Percentiles rank a stretch among this genome's conserved stretches.
Evolutionary conservation across 2,329 filamentous ascomycete genomes (phyloP).

Genomic region (Diaporthe sp.): DNA sequence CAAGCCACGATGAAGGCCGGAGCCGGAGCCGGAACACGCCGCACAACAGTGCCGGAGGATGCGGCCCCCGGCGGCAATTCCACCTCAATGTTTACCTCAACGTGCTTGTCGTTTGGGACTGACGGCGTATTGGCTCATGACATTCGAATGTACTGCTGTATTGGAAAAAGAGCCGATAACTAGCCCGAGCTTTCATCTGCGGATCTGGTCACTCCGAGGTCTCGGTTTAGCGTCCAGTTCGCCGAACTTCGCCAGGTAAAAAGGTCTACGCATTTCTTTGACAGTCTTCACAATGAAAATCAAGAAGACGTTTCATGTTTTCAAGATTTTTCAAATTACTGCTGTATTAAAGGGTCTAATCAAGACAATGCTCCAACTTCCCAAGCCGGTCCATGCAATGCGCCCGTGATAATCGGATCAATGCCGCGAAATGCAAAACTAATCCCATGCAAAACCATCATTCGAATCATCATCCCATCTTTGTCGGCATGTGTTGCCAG

Average conservation of each 20-base stretch:
- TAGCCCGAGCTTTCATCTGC: no score
- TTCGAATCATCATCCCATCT: neutral
- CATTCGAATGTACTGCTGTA: no score
- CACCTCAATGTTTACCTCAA: neutral
- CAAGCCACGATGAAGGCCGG: neutral
- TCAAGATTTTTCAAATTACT: neutral
- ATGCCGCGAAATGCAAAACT: neutral
- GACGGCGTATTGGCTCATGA: no score
- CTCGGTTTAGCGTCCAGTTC: no score
- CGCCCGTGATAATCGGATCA: neutral
- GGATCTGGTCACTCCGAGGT: no score
- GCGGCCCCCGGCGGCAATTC: neutral
- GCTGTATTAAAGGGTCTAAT: neutral
- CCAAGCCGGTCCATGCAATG: neutral
- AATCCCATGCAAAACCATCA: constrained; percentile 6
- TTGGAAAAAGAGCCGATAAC: no score
- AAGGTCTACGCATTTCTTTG: no score
- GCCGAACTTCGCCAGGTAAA: no score
- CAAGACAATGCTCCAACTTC: neutral
- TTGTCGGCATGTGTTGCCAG: neutral
- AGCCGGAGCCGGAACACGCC: no score
- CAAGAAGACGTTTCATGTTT: no score
- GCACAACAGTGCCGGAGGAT: constrained; percentile 11
- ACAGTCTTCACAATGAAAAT: no score
- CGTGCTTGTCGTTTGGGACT: no score